A percentile compares a stretch with the other conserved stretches of the same genome.
Conservation (phyloP, 2,329 filamentous ascomycete species). For the Arachnopeziza araneosa region DNA sequence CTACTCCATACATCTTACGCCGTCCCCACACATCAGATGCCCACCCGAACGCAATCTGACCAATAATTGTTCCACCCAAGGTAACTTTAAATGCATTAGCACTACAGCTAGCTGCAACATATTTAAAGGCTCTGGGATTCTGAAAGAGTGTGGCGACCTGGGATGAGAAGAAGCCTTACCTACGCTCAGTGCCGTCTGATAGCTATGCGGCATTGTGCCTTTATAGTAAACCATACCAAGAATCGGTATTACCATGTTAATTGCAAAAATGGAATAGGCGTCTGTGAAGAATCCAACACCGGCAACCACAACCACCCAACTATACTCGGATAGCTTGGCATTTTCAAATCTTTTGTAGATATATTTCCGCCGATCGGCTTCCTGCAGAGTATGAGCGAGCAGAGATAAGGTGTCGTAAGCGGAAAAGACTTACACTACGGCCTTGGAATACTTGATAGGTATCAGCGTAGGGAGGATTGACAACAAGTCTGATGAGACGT, state of each 20-base stretch:
- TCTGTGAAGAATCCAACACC: slow-evolving; percentile 44
- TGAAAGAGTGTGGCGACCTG: too few relatives aligned
- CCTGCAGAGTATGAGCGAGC: too few relatives aligned
- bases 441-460: neutral
- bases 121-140: too few relatives aligned
- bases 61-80: slow-evolving; percentile 40
- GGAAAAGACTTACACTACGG: too few relatives aligned
- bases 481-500: too few relatives aligned
- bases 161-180: too few relatives aligned
- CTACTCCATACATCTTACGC: slow-evolving; percentile 45
- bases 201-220: slow-evolving; percentile 31
- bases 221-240: slow-evolving; percentile 43
- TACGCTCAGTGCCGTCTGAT: too few relatives aligned
- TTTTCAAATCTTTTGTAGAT: too few relatives aligned
- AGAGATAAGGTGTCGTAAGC: too few relatives aligned
- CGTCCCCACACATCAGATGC: slow-evolving; percentile 42
- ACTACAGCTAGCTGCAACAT: neutral
- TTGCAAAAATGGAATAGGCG: slow-evolving; percentile 40
- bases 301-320: neutral
- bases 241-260: slow-evolving; percentile 45
- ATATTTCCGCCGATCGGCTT: too few relatives aligned
- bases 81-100: slow-evolving; percentile 39
- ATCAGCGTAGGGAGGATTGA: too few relatives aligned
- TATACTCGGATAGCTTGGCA: too few relatives aligned
- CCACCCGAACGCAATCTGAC: slow-evolving; percentile 42